Evolutionary conservation across 257 asterid genomes (phyloP).

Genomic region (Penstemon davidsonii): DNA sequence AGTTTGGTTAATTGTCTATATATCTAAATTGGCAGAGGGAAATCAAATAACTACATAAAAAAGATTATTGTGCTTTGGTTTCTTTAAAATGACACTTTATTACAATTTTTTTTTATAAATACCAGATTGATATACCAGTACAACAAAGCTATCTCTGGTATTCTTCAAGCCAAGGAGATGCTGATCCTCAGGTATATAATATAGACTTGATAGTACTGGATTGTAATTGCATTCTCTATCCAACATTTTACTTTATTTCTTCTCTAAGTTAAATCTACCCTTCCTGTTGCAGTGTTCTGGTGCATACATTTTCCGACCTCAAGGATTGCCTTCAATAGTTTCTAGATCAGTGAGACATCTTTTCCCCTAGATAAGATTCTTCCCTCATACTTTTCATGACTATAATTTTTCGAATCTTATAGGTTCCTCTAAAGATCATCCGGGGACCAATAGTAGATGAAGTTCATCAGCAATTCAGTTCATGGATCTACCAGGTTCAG

Average conservation of each 20-base stretch:
- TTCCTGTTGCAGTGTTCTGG: constrained; percentile 60
- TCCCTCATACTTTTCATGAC: constrained; percentile 17
- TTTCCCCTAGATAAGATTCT: background rate
- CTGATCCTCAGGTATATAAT: constrained; percentile 53
- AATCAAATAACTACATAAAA: background rate
- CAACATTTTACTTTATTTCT: constrained; percentile 7
- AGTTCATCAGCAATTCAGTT: constrained; percentile 75
- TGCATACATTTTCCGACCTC: constrained; percentile 87
- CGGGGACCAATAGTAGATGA: constrained; percentile 80
- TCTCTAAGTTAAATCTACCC: constrained; percentile 22
- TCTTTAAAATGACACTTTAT: too few species aligned
- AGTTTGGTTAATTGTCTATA: background rate
- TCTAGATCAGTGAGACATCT: constrained; percentile 60
- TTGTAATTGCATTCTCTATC: background rate
- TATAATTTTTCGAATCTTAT: constrained; percentile 13
- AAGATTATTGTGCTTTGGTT: background rate
- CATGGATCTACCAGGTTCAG: constrained; percentile 84
- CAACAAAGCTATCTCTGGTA: constrained; percentile 90
- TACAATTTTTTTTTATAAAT: constrained; percentile 9
- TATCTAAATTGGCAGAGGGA: background rate
- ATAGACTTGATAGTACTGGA: background rate
- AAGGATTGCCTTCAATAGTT: constrained; percentile 54
- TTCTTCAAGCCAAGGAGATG: constrained; percentile 59
- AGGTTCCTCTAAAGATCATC: constrained; percentile 68
- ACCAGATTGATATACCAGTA: constrained; percentile 71